A percentile compares a stretch with the other conserved stretches of the same genome.
Conservation (phyloP, 2,329 filamentous ascomycete species). For the Colletotrichum chlorophyti region DNA sequence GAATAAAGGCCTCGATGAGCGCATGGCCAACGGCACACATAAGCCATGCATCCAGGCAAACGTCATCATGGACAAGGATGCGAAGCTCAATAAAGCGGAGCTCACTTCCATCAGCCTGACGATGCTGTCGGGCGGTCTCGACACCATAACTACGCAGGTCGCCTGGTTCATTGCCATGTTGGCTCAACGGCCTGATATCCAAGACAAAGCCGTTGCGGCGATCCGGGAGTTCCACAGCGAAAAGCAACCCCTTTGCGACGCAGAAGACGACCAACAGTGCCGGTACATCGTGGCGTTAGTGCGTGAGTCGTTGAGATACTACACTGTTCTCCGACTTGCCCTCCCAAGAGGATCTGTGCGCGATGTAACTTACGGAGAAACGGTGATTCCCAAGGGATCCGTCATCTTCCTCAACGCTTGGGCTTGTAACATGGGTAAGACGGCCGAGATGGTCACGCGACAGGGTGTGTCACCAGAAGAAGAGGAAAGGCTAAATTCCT, state of each 20-base stretch:
- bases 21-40: constrained; percentile 66
- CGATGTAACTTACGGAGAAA: constrained; percentile 64
- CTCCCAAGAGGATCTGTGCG: constrained; percentile 67
- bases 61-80: constrained; percentile 68
- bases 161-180: constrained; percentile 70
- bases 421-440: constrained; percentile 72
- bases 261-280: constrained; percentile 68
- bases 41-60: constrained; percentile 73
- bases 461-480: too few species aligned
- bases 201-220: constrained; percentile 63
- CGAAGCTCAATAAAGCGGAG: constrained; percentile 67
- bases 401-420: constrained; percentile 72
- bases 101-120: constrained; percentile 71
- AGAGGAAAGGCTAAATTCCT: neutral
- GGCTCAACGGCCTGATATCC: constrained; percentile 65
- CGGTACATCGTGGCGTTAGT: constrained; percentile 69
- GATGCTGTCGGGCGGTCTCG: constrained; percentile 72
- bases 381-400: constrained; percentile 66
- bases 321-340: constrained; percentile 67
- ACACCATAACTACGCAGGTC: constrained; percentile 70
- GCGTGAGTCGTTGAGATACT: constrained; percentile 67
- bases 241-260: constrained; percentile 63
- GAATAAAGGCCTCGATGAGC: constrained; percentile 64
- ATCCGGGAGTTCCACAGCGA: constrained; percentile 61
- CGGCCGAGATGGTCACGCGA: too few species aligned